Evolutionary conservation across 805 yeast genomes (phyloP), one percentile per base, ranked within the genome.

Genomic region (Metschnikowia colocasiae): DNA sequence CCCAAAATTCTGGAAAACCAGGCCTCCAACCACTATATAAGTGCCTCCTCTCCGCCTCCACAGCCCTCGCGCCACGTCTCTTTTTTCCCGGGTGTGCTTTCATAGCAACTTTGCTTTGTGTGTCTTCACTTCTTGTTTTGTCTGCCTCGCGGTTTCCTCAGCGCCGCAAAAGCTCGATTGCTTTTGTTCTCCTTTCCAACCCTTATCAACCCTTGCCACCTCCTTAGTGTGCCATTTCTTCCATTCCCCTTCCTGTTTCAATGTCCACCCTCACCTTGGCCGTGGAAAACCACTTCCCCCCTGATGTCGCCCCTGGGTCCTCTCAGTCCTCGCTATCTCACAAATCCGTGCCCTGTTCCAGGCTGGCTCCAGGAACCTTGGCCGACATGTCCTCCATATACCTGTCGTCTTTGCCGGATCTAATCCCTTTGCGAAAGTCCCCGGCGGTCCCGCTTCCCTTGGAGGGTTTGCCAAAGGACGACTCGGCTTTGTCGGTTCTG

Each of bases 221-320:
- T 6, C 6, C 16, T 29, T 29, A n/a, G n/a, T n/a, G n/a, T n/a
- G n/a, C n/a, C n/a, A n/a, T 13, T 2, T 7, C 26, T n/a, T 20
- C 42, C 26, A n/a, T 18, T 38, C 29, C 25, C 26, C 12, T 9
- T n/a, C 23, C 36, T 3, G 12, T 30, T 19, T 6, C 16, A 10
- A 55, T 55, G 58, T 46, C 56, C 39, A 53, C 58, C 6, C 39
- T 55, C 38, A 53, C 58, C 19, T 43, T 55, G 36, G 36, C 57
- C n/a, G 51, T 53, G 38, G 55, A 50, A 26, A 47, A 47, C 44
- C 46, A 41, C 49, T 50, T 50, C 36, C 25, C 47, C 13, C 43
- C 56, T 31, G 53, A 54, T 26, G 45, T 40, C 30, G 34, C 46
- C 10, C 44, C 43, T 10, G 29, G 23, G 31, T 12, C 34, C 13